Conservation (phyloP, 805 yeast species). For the Candida manassasensis region DNA sequence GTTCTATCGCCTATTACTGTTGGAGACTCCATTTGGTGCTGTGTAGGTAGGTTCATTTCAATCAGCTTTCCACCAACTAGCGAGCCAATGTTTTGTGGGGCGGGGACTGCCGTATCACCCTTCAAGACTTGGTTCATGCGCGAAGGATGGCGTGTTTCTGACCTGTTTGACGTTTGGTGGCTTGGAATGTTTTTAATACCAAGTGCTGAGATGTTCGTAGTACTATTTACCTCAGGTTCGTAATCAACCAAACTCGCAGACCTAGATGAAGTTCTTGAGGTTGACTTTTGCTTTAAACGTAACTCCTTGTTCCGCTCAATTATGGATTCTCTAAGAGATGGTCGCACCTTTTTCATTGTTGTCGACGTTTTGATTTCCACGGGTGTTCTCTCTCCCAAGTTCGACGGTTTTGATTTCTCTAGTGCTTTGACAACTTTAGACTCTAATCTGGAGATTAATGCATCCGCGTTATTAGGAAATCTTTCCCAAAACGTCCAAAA, state of each 20-base stretch:
- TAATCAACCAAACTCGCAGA: too few species aligned
- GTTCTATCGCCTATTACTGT: too few species aligned
- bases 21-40: too few species aligned
- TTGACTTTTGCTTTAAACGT: constrained; percentile 10
- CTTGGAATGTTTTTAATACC: too few species aligned
- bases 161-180: too few species aligned
- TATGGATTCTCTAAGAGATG: constrained; percentile 46
- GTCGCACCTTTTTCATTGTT: constrained; percentile 24
- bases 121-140: too few species aligned
- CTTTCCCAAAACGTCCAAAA: constrained; percentile 64
- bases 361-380: constrained; percentile 1
- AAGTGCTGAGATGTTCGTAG: too few species aligned
- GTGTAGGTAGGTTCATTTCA: not conserved
- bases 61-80: too few species aligned
- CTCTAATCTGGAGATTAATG: constrained; percentile 37
- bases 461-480: constrained; percentile 51
- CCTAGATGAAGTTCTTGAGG: constrained; percentile 2
- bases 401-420: constrained; percentile 51
- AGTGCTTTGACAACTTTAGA: constrained; percentile 50
- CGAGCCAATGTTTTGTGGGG: too few species aligned
- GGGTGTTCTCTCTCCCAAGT: not conserved
- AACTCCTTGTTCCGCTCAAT: constrained; percentile 40
- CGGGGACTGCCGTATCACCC: too few species aligned
- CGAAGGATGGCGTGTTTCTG: too few species aligned
- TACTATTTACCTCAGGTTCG: too few species aligned